Evolutionary conservation across 2,329 filamentous ascomycete species (phyloP).

Genomic region (Myriosclerotinia scirpicola): DNA sequence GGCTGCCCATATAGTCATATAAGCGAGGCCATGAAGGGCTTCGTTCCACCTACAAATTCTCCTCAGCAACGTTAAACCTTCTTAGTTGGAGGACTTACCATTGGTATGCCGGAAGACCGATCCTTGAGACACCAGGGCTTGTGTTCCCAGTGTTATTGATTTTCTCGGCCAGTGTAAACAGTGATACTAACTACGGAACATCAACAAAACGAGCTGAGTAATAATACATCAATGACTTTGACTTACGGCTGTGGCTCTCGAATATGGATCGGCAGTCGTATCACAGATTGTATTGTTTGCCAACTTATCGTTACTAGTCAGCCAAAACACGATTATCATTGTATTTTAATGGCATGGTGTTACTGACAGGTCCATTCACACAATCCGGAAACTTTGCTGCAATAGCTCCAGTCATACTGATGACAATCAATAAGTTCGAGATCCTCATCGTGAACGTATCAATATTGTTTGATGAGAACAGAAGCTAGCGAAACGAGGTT

Average conservation of each 20-base stretch:
- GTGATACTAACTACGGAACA: slow-evolving; percentile 19
- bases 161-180: slow-evolving; percentile 28
- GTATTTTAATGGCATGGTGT: background rate
- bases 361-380: slow-evolving; percentile 45
- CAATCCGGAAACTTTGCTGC: slow-evolving; percentile 50
- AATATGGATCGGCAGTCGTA: slow-evolving; percentile 23
- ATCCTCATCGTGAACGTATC: background rate
- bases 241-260: slow-evolving; percentile 30
- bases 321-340: background rate
- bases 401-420: background rate
- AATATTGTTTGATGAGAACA: background rate
- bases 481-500: background rate
- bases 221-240: background rate
- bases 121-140: slow-evolving; percentile 28
- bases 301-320: slow-evolving; percentile 39
- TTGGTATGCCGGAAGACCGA: slow-evolving; percentile 48
- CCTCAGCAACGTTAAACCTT: background rate
- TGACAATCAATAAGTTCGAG: background rate
- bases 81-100: slow-evolving; percentile 42
- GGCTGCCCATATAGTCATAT: slow-evolving; percentile 54
- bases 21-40: slow-evolving; percentile 61
- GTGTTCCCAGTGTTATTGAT: slow-evolving; percentile 26
- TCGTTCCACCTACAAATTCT: slow-evolving; percentile 50
- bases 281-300: slow-evolving; percentile 41
- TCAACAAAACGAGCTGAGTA: background rate